Base-by-base conservation (phyloP, 1,284 basidiomycete species). In the Phellopilus nigrolimitatus region DNA sequence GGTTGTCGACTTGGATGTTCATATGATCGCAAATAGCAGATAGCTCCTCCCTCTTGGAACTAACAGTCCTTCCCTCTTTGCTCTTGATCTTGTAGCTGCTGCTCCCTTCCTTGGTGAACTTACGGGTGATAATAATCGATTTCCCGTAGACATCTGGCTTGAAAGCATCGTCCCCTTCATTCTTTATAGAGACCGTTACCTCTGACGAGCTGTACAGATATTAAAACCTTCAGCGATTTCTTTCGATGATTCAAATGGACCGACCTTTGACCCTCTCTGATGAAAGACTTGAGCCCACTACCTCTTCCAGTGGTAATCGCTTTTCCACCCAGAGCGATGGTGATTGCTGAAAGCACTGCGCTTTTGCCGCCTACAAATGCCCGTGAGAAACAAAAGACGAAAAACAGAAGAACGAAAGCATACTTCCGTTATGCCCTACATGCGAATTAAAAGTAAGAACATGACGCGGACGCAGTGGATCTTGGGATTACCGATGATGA, bases 1-100 rank as follows among this genome's bases (percentile, higher is more conserved):
- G 95, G 62, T 97, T 97, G 65, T 99, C 97, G 54, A 98, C 90
- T 62, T 94, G 91, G 55, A 99, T 93, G 63, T 92, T 91, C 83
- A 95, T 95, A 61, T 94, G 88, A 62, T 97, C 91, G 60, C 86
- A 85, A 45, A 98, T 95, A 2, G 84, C 79, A 34, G 89, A 78
- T 19, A 99, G 71, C 63, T 97, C 92, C 25, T 92, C 84, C 56
- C 83, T 82, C 70, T 91, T 94, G n/a, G 72, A 84, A 33, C 85
- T 88, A 47, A 97, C 67, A 4, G 82, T 66, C 53, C 74, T 79
- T 24, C 82, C 82, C 19, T 84, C 79, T 59, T 76, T 80, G 55
- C 75, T 79, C 69, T 80, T 87, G 66, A 99, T 91, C 68, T 88
- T 95, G 83, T 93, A 98, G 0, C 75, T 70, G 0, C 84, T 85